These are phyloP conservation scores for Pythium myriotylum DNA, from an alignment of 352 stramenopile species.

Conservation along the genomic window DNA sequence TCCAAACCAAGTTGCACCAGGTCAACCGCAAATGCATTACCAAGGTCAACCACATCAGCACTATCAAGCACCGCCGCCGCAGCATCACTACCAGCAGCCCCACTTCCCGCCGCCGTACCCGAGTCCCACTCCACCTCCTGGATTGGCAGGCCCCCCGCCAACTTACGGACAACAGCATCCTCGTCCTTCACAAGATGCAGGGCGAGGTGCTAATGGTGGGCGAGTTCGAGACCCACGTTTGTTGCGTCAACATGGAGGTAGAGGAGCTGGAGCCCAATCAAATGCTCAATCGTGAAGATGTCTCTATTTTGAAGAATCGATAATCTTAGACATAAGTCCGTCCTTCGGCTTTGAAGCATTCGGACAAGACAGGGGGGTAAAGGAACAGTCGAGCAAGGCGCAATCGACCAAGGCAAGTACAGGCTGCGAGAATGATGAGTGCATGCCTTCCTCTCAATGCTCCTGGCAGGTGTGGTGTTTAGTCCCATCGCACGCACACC, in stretches of 20 bases:
- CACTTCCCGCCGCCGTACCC: conserved; percentile 4
- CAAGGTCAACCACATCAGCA: neutral
- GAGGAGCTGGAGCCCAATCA: conserved; percentile 2
- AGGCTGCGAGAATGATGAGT: too few species aligned
- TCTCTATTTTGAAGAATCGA: conserved; percentile 22
- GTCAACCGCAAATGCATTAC: neutral
- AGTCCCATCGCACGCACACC: too few species aligned
- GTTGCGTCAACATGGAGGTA: conserved; percentile 22
- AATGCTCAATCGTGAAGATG: neutral
- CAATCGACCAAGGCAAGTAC: too few species aligned
- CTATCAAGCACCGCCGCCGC: conserved; percentile 4
- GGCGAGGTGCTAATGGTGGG: conserved; percentile 1
- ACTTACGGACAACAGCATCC: conserved; percentile 3
- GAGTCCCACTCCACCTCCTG: conserved; percentile 8
- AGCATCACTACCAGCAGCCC: conserved; percentile 11
- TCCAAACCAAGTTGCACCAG: neutral
- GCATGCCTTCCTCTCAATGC: too few species aligned
- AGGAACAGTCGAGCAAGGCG: too few species aligned
- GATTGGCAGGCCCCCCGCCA: conserved; percentile 3
- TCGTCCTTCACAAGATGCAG: conserved; percentile 11
- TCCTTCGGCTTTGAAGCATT: too few species aligned
- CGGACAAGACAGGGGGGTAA: too few species aligned
- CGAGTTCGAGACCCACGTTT: conserved; percentile 23
- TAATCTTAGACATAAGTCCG: conserved; percentile 5
- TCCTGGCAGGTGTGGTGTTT: too few species aligned